phyloP scores from a whole-genome alignment of 148 eudicot species.

The Camellia lanceoleosa region DNA sequence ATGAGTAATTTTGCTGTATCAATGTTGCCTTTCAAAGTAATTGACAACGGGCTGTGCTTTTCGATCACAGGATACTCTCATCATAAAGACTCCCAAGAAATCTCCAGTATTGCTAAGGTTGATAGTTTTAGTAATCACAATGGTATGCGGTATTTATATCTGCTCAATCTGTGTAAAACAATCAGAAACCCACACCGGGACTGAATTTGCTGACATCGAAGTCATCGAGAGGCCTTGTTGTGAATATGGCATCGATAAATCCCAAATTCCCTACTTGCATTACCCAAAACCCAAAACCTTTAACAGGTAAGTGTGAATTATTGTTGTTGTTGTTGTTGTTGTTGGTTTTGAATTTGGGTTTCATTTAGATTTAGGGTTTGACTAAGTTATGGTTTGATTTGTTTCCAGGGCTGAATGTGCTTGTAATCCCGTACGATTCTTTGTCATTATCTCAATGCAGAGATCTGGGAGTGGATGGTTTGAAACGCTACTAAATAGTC shows the following conservation, averaged over 20 bases:
- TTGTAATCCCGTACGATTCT: constrained; percentile 70
- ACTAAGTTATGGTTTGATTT: background rate
- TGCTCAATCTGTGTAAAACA: constrained; percentile 78
- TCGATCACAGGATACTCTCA: constrained; percentile 46
- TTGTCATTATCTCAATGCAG: constrained; percentile 86
- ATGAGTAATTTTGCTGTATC: background rate
- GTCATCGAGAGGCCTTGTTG: constrained; percentile 38
- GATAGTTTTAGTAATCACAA: constrained; percentile 52
- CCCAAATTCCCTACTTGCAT: constrained; percentile 47
- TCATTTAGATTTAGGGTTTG: background rate
- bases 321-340: background rate
- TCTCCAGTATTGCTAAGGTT: constrained; percentile 58
- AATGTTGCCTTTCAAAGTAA: background rate
- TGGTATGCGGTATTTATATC: constrained; percentile 63
- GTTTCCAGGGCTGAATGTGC: constrained; percentile 73
- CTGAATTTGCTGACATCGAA: constrained; percentile 32
- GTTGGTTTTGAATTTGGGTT: background rate
- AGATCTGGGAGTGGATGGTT: constrained; percentile 99
- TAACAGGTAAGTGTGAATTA: constrained; percentile 41
- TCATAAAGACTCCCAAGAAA: constrained; percentile 64
- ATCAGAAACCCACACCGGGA: constrained; percentile 31
- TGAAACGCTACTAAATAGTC: constrained; percentile 88
- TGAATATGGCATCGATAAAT: constrained; percentile 22
- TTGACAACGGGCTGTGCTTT: constrained; percentile 19
- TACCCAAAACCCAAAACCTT: constrained; percentile 81